A percentile compares a stretch with the other conserved stretches of the same genome.
These are phyloP conservation scores for Plantago lanceolata DNA, from an alignment of 305 asterid species.

Conservation along the genomic window DNA sequence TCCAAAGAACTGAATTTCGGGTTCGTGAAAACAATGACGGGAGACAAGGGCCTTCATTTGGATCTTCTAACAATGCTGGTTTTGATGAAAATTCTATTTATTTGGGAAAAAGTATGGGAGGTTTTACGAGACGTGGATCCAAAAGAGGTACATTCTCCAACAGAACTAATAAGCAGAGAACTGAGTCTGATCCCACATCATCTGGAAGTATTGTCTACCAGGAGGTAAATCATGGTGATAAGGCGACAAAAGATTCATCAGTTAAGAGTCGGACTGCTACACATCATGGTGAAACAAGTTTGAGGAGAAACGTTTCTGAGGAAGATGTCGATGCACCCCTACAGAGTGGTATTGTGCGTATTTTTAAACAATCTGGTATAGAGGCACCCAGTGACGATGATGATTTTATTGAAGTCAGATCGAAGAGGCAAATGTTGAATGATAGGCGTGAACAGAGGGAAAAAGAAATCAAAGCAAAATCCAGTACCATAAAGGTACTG, in stretches of 20 bases:
- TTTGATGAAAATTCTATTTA: constrained; percentile 44
- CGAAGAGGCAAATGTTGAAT: constrained; percentile 92
- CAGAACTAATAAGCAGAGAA: constrained; percentile 44
- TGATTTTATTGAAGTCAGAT: constrained; percentile 94
- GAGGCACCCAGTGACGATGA: constrained; percentile 94
- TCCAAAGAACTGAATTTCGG: constrained; percentile 73
- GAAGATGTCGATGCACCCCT: constrained; percentile 92
- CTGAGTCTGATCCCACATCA: constrained; percentile 37
- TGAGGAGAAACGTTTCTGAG: constrained; percentile 53
- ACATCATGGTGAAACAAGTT: constrained; percentile 39
- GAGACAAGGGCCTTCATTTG: constrained; percentile 38
- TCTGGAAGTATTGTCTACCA: constrained; percentile 38
- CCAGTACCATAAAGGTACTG: constrained; percentile 61
- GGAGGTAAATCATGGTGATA: constrained; percentile 40
- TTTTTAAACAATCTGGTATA: constrained; percentile 86
- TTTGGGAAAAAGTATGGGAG: constrained; percentile 41
- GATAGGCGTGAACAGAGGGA: constrained; percentile 93
- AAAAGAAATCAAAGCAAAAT: constrained; percentile 76
- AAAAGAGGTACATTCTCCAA: constrained; percentile 60
- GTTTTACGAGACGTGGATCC: constrained; percentile 64
- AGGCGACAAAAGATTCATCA: constrained; percentile 32
- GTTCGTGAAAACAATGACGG: constrained; percentile 69
- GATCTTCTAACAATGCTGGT: constrained; percentile 35
- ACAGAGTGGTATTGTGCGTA: constrained; percentile 92
- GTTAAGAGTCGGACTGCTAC: constrained; percentile 36